Evolutionary conservation across 163 green algal species (phyloP).

Genomic region (Scenedesmus sp.): DNA sequence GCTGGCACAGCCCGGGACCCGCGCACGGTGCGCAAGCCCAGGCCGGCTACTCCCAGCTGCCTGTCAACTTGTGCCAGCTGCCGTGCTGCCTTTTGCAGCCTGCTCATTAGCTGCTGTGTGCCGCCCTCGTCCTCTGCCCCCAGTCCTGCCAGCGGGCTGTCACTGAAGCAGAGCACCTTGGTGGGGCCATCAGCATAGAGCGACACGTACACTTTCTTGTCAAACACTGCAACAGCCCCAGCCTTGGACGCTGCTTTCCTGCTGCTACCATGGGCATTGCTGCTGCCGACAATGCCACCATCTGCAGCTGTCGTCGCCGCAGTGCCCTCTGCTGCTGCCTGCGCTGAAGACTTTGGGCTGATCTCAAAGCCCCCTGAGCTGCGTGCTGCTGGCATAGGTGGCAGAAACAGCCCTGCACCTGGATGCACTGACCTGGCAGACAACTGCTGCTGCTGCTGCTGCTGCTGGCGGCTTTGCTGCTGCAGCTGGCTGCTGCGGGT

Average conservation of each 20-base stretch:
- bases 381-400: neutral
- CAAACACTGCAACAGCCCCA: conserved; percentile 55
- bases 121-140: conserved; percentile 72
- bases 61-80: conserved; percentile 42
- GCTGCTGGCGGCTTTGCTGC: neutral
- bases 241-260: neutral
- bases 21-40: neutral
- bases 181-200: conserved; percentile 90
- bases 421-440: neutral
- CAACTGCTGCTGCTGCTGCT: neutral
- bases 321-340: neutral
- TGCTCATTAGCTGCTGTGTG: conserved; percentile 74
- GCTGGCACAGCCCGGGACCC: conserved; percentile 27
- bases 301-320: neutral
- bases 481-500: neutral
- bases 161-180: conserved; percentile 84
- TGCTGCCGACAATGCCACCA: neutral
- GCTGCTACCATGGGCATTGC: neutral
- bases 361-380: neutral
- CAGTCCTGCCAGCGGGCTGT: conserved; percentile 59
- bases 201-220: conserved; percentile 71
- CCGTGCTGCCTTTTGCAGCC: conserved; percentile 49
- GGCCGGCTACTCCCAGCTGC: conserved; percentile 18
- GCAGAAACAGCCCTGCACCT: neutral
- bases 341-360: neutral